A percentile compares a stretch with the other conserved stretches of the same genome.
Evolutionary conservation across 2,329 filamentous ascomycete species (phyloP).

Genomic region (Rhytidhysteron rufulum): DNA sequence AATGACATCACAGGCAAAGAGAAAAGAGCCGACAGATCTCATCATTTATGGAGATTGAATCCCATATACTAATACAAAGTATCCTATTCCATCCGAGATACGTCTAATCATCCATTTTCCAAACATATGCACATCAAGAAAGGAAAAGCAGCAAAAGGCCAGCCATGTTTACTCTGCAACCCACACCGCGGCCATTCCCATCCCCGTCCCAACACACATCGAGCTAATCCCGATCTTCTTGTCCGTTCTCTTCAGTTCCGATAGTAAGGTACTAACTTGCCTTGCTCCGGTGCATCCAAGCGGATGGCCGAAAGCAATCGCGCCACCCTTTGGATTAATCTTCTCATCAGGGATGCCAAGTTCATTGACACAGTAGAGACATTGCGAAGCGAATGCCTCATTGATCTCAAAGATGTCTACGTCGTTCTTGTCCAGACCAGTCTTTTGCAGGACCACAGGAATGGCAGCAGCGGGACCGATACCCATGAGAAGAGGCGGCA

Average conservation of each 20-base stretch:
- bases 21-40: no score
- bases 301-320: slow-evolving; percentile 93
- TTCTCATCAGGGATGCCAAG: slow-evolving; percentile 78
- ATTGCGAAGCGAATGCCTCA: slow-evolving; percentile 96
- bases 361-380: slow-evolving; percentile 88
- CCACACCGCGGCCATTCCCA: slow-evolving; percentile 98
- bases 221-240: slow-evolving; percentile 87
- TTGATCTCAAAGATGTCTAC: slow-evolving; percentile 99
- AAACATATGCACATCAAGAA: no score
- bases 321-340: slow-evolving; percentile 95
- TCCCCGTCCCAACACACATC: slow-evolving; percentile 96
- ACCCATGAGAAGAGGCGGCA: slow-evolving; percentile 92
- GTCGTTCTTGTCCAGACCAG: slow-evolving; percentile 76
- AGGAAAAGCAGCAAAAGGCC: no score
- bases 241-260: slow-evolving; percentile 79
- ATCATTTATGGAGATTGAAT: no score
- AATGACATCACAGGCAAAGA: no score
- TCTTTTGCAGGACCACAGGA: slow-evolving; percentile 82
- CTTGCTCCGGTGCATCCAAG: slow-evolving; percentile 90
- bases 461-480: slow-evolving; percentile 95
- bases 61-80: no score
- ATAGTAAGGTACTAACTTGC: slow-evolving; percentile 88
- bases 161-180: slow-evolving; percentile 71
- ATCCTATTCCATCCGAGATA: no score
- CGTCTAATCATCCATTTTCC: no score